These are phyloP conservation scores for Inonotus hispidus DNA, from an alignment of 1,284 basidiomycete species.

Conservation along the genomic window DNA sequence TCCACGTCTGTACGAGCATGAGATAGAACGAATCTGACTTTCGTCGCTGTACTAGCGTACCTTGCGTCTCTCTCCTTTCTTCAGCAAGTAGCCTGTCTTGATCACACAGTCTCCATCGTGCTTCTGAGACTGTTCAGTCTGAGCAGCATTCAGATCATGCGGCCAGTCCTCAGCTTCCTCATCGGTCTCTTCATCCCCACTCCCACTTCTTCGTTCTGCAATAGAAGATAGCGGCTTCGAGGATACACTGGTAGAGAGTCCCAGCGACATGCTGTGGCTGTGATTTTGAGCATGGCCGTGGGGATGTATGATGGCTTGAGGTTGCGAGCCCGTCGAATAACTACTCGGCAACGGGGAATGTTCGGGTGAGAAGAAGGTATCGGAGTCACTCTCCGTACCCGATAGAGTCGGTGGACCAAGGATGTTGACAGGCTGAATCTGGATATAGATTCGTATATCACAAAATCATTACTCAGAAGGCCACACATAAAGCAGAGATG, in stretches of 20 bases:
- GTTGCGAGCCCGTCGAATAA: conserved; percentile 12
- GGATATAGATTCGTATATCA: neutral
- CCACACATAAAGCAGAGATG: neutral
- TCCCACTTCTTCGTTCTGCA: conserved; percentile 62
- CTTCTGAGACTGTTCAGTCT: conserved; percentile 28
- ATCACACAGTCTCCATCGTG: conserved; percentile 69
- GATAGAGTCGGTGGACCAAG: conserved; percentile 34
- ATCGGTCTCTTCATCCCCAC: conserved; percentile 71
- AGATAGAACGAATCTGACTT: conserved; percentile 8
- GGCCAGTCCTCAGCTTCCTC: conserved; percentile 62
- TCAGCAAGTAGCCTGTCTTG: conserved; percentile 89
- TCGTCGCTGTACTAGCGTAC: conserved; percentile 38
- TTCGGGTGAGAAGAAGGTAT: conserved; percentile 62
- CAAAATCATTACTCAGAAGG: neutral
- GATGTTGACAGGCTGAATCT: neutral
- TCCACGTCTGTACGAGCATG: conserved; percentile 73
- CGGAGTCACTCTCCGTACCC: conserved; percentile 84
- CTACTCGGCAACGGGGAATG: conserved; percentile 26
- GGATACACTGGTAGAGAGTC: conserved; percentile 15
- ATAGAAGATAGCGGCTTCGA: conserved; percentile 63
- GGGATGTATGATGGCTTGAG: conserved; percentile 16
- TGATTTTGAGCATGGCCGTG: conserved; percentile 21
- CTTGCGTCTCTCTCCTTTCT: conserved; percentile 96
- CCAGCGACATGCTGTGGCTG: conserved; percentile 29
- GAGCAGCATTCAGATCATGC: conserved; percentile 36